Base-by-base conservation (phyloP, 148 eudicot genomes). In the Rhododendron ferrugineum region DNA sequence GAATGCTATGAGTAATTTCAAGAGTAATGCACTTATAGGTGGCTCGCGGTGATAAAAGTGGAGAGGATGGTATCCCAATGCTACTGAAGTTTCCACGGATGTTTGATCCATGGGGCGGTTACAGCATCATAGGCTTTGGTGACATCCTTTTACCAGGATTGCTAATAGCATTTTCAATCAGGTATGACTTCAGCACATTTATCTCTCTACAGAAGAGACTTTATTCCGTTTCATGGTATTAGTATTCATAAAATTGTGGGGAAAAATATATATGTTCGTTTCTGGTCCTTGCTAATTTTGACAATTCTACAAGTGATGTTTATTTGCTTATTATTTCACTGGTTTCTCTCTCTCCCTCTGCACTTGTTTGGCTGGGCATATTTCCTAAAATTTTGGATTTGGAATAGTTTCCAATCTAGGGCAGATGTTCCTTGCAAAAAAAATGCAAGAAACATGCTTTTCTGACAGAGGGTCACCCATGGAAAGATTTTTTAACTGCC, bases 91-190 rank as follows among this genome's bases (percentile, higher is more conserved):
- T 95, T 82, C 97, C 97, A 15, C 93, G 98, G 70, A 88, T 94
- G 87, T 93, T 92, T 86, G 98, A 95, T 88, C 97, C 94, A 7
- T 95, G 98, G 98, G 98, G 97, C 68, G 97, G 98, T 68, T 94
- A 91, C 87, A 95, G 98, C 89, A 94, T 95, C 86, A 90, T 95
- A 18, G 98, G 98, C 64, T 95, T 95, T 81, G 97, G 97, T 73
- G 95, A 93, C 86, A 95, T 95, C 79, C 91, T 94, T 40, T 89
- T 95, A 86, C 98, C 98, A 11, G 98, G 98, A 80, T 87, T 95
- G 73, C 86, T 95, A 13, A 86, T 94, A 22, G 92, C 97, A 46
- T 95, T 95, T 85, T 91, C 94, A 79, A 93, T 95, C 30, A 90
- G 97, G 95, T 94, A 78, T 46, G 83, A 58, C 32, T 79, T 85